Base-by-base conservation (phyloP, 2,329 filamentous ascomycete genomes). In the Pseudopyrenochaeta lycopersici region DNA sequence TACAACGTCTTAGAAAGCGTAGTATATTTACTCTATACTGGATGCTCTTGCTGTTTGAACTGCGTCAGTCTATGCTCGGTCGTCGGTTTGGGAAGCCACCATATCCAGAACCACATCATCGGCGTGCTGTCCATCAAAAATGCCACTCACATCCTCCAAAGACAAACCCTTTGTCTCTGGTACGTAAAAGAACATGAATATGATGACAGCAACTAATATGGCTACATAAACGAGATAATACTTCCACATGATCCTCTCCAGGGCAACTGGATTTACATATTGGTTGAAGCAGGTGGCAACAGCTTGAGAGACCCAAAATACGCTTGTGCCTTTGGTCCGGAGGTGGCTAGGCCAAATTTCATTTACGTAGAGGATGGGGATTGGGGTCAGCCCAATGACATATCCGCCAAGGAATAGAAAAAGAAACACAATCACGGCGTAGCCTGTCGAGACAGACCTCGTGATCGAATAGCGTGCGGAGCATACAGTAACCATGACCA, bases 401-500 rank as follows among this genome's bases (percentile, higher is more conserved):
- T 64, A 63, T 3, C 56, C 58, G 7, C 55, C 62, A 12, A 61
- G 35, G 40, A 63, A 66, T 1, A 64, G 33, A 18, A 66, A 64
- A 2, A 63, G 46, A n/a, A 63, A 64, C 1, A 56, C 45, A 2
- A 66, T 56, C 3, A 66, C 55, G 3, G 62, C 62, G n/a, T 56
- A 52, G 20, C 62, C 60, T 15, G 60, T 42, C 1, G 46, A 29
- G 2, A 18, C 27, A 3, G 48, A 56, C 3, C 30, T 12, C 4
- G 51, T 56, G 3, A 20, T 43, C 4, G 59, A 58, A 38, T 62
- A 66, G 1, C 51, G 6, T 67, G 78, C 10, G 70, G 76, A 45
- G 76, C 73, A 31, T 74, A 76, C 44, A 0, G 79, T 80, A 60
- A 79, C 74, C 45, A 80, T 59, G 20, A 77, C 70, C 60, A 80